A percentile compares a stretch with the other conserved stretches of the same genome.
Conservation (phyloP, 306 rosid genomes). For the Malus orientalis region DNA sequence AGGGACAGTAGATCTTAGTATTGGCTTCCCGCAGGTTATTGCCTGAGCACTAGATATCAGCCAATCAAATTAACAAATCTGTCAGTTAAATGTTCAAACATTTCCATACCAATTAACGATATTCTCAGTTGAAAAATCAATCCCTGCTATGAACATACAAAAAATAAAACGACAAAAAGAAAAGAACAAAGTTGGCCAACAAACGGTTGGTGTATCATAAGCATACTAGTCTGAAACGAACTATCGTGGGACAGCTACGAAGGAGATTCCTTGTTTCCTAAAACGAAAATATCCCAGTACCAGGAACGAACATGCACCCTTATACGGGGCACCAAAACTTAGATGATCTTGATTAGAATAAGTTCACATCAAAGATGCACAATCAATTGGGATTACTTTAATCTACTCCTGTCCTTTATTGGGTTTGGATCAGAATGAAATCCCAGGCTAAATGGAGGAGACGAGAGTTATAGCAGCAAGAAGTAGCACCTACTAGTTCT, state of each 20-base stretch:
- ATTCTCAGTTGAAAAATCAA: too few relatives aligned
- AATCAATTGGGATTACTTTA: background rate
- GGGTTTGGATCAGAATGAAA: too few relatives aligned
- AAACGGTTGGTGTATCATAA: background rate
- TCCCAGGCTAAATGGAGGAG: background rate
- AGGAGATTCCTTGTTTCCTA: too few relatives aligned
- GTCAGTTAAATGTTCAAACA: too few relatives aligned
- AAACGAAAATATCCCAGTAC: too few relatives aligned
- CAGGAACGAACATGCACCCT: too few relatives aligned
- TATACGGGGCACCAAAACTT: too few relatives aligned
- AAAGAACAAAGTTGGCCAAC: background rate
- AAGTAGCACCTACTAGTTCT: background rate
- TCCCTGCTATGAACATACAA: background rate
- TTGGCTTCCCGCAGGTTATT: slow-evolving; percentile 52
- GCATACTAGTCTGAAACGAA: background rate
- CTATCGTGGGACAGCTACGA: too few relatives aligned
- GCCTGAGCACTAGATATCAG: slow-evolving; percentile 37
- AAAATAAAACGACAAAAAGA: background rate
- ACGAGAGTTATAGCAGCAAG: background rate
- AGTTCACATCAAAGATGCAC: background rate
- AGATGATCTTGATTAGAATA: too few relatives aligned
- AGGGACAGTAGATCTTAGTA: slow-evolving; percentile 47
- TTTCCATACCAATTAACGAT: too few relatives aligned
- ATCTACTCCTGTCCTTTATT: background rate
- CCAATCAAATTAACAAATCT: background rate